Evolutionary conservation across 2,329 filamentous ascomycete genomes (phyloP), one percentile per base, ranked within the genome.

Genomic region (Myriosclerotinia scirpicola): DNA sequence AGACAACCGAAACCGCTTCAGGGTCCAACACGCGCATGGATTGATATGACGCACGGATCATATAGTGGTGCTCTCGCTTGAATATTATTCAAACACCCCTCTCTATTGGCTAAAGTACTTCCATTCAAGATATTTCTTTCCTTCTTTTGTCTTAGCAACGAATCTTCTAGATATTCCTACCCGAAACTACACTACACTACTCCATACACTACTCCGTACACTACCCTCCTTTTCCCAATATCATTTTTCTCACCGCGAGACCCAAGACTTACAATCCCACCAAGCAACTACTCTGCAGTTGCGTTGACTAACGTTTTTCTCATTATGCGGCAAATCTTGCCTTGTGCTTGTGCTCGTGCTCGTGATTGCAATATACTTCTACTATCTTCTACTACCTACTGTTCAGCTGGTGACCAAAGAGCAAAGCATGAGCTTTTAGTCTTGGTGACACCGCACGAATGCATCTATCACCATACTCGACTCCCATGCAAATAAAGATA

Each of bases 1-100:
- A 48, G 44, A 60, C 56, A 60, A 48, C 56, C 42, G 42, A 48
- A 60, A 60, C 56, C 56, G 56, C 56, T 50, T 50, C 42, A 36
- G 20, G 6, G 8, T 34, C 6, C 14, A 53, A 30, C 22, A 34
- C 17, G 26, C 17, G 2, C 5, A n/a, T 26, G n/a, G 56, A 59
- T 59, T 44, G 22, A 58, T 44, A 30, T 17, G 8, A 11, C 15
- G 54, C 54, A 58, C 54, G 44, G 54, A 34, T 58, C 54, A 42
- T 8, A 2, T 20, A 17, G 14, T 30, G 54, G 40, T 53, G 36
- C 14, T 26, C 26, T 36, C 30, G 22, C 4, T 4, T 34, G 30
- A 1, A 36, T 26, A 5, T 48, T 40, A 44, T 30, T 2, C 11
- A 3, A 20, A 58, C 53, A 64, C 53, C 34, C 53, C 40, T 38